Conservation (phyloP, 2,329 filamentous ascomycete genomes). For the Hypoxylon sp. region DNA sequence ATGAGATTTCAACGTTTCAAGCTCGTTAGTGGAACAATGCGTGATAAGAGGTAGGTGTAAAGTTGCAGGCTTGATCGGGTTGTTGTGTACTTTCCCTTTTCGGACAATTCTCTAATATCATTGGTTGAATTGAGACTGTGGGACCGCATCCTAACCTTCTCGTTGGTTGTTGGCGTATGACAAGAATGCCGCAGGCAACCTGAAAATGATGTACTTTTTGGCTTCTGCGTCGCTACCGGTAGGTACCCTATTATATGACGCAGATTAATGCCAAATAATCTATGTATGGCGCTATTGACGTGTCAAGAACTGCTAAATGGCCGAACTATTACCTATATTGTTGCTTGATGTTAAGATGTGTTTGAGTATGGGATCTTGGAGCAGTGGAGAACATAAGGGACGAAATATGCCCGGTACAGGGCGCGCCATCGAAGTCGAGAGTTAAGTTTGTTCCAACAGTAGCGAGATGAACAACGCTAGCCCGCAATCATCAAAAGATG, state of each 20-base stretch:
- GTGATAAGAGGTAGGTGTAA: not conserved
- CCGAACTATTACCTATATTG: not conserved
- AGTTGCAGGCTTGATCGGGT: not conserved
- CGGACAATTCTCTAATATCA: slow-evolving; percentile 7
- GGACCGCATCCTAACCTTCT: not conserved
- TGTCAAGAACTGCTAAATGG: not conserved
- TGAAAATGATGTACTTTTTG: no score
- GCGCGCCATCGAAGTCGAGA: no score
- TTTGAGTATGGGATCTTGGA: no score
- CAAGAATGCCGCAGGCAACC: no score
- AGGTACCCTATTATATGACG: no score
- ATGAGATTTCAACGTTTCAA: not conserved
- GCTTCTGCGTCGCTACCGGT: no score
- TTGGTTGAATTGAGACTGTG: slow-evolving; percentile 9
- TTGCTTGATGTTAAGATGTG: no score
- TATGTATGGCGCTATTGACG: not conserved
- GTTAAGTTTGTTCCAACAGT: not conserved
- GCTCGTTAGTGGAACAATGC: not conserved
- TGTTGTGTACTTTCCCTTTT: slow-evolving; percentile 20
- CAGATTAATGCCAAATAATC: not conserved
- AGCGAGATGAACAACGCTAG: not conserved
- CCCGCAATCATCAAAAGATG: not conserved
- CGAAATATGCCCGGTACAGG: no score
- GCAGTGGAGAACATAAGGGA: not conserved
- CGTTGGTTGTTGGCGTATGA: not conserved